Conservation (phyloP, 2,329 filamentous ascomycete genomes). For the Aspergillus terreus region DNA sequence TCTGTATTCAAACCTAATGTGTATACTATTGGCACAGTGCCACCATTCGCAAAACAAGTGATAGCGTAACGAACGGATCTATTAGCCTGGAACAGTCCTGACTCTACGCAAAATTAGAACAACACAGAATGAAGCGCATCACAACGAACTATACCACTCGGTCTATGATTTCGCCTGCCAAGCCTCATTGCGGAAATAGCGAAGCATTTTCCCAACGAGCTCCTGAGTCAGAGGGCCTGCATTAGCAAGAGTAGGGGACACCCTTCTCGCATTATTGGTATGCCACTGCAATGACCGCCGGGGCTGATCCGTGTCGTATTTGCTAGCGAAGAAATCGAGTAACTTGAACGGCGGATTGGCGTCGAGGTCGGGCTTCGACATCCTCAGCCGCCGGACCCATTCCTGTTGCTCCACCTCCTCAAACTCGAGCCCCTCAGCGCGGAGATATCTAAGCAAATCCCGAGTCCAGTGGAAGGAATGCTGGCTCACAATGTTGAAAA, state of each 20-base stretch:
- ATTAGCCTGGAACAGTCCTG: no score
- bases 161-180: not conserved
- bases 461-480: conserved; percentile 49
- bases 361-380: conserved; percentile 46
- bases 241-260: conserved; percentile 11
- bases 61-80: no score
- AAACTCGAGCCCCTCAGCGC: conserved; percentile 40
- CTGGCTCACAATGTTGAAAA: conserved; percentile 55
- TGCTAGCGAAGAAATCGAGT: conserved; percentile 51
- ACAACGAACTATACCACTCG: no score
- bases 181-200: conserved; percentile 27
- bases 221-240: conserved; percentile 10
- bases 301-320: conserved; percentile 41
- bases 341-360: conserved; percentile 53
- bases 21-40: no score
- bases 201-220: conserved; percentile 37
- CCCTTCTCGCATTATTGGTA: conserved; percentile 16
- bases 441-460: conserved; percentile 53
- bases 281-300: conserved; percentile 12
- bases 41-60: no score
- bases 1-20: no score
- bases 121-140: no score
- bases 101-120: no score
- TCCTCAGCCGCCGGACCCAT: conserved; percentile 37
- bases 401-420: conserved; percentile 21